phyloP scores from a whole-genome alignment of 225 moss, liverwort and hornwort genomes.

The Sphagnum contortum region DNA sequence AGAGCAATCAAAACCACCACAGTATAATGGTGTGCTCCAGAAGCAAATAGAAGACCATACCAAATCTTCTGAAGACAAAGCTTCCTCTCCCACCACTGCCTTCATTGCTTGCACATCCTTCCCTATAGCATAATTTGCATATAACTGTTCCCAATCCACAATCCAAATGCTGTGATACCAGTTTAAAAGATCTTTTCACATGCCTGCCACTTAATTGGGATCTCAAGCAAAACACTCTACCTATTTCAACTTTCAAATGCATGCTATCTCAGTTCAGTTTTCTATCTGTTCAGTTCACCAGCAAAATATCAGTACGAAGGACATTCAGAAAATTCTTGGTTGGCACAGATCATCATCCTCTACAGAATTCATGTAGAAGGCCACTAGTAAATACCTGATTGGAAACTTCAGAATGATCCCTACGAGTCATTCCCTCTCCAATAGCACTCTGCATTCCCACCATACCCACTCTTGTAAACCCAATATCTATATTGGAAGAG shows the following conservation, averaged over 20 bases:
- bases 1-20: too few relatives aligned
- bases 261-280: too few relatives aligned
- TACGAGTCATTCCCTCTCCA: constrained; percentile 76
- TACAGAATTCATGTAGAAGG: too few relatives aligned
- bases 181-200: neutral
- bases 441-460: constrained; percentile 48
- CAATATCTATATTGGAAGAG: too few relatives aligned
- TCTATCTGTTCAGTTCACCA: too few relatives aligned
- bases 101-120: constrained; percentile 99
- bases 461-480: neutral
- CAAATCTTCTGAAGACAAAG: constrained; percentile 92
- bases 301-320: too few relatives aligned
- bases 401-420: constrained; percentile 76
- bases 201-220: too few relatives aligned
- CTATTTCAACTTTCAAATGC: too few relatives aligned
- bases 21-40: too few relatives aligned
- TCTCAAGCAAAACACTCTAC: too few relatives aligned
- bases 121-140: constrained; percentile 94
- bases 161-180: neutral
- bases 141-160: constrained; percentile 46
- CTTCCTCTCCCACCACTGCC: constrained; percentile 97
- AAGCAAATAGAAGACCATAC: constrained; percentile 18
- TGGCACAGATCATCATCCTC: too few relatives aligned
- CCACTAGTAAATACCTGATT: constrained; percentile 14
- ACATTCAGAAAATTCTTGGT: too few relatives aligned